Evolutionary conservation across 768 basidiomycete genomes (phyloP).

Genomic region (Sporobolomyces phaffii): DNA sequence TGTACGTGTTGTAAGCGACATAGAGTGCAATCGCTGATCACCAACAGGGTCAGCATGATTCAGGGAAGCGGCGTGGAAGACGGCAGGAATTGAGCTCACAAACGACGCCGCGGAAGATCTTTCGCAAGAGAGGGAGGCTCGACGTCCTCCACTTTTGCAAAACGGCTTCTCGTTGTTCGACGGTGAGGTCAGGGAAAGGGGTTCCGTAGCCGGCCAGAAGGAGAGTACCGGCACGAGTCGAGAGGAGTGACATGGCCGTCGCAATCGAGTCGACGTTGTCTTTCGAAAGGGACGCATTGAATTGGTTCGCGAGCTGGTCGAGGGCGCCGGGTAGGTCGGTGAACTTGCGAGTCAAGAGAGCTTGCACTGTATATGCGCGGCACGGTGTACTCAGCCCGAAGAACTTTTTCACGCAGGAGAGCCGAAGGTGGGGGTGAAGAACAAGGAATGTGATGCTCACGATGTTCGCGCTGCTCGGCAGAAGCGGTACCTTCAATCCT

Average conservation of each 20-base stretch:
- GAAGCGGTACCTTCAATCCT: not conserved
- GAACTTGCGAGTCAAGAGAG: constrained; percentile 1
- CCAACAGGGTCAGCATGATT: not conserved
- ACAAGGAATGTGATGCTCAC: not conserved
- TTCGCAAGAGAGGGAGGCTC: constrained; percentile 17
- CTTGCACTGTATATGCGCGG: not conserved
- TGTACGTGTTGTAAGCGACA: constrained; percentile 22
- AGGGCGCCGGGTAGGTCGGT: constrained; percentile 18
- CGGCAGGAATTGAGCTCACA: not conserved
- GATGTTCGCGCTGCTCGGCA: not conserved
- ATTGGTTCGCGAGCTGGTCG: constrained; percentile 18
- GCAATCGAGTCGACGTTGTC: constrained; percentile 15
- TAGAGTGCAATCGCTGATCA: constrained; percentile 13
- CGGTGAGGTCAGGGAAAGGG: constrained; percentile 16
- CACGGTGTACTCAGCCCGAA: not conserved
- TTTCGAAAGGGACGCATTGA: constrained; percentile 7
- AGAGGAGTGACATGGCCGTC: constrained; percentile 18
- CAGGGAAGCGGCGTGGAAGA: too few species aligned
- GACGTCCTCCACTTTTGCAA: constrained; percentile 25
- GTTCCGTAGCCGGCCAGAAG: constrained; percentile 21
- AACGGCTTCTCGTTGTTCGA: constrained; percentile 21
- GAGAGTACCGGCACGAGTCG: constrained; percentile 32
- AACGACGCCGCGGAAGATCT: constrained; percentile 24
- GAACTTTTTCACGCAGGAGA: not conserved
- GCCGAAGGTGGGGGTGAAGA: not conserved